A percentile compares a stretch with the other conserved stretches of the same genome.
phyloP scores from a whole-genome alignment of 495 filamentous ascomycete species.

The Daldinia caldariorum region DNA sequence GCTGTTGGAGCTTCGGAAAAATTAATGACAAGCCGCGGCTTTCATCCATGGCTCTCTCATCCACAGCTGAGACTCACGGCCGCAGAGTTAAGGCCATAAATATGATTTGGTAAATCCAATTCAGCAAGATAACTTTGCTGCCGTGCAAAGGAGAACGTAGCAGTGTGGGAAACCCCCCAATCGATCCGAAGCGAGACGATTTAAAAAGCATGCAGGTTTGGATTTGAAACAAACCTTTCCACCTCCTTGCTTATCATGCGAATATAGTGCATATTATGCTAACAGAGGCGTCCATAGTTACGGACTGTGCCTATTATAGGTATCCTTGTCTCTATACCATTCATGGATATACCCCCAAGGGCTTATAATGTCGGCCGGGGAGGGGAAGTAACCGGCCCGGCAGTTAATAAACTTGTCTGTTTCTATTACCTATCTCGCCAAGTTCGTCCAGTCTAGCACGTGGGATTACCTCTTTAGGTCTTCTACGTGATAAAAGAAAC shows the following conservation, averaged over 20 bases:
- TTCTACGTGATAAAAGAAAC: slow-evolving; percentile 6
- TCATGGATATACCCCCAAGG: background rate
- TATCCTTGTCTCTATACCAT: slow-evolving; percentile 33
- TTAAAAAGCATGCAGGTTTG: slow-evolving; percentile 14
- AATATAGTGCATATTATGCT: slow-evolving; percentile 13
- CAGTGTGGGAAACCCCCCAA: slow-evolving; percentile 6
- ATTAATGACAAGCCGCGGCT: slow-evolving; percentile 24
- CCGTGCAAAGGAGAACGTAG: slow-evolving; percentile 14
- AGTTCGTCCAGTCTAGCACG: slow-evolving; percentile 36
- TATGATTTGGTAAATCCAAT: slow-evolving; percentile 25
- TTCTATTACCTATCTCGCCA: slow-evolving; percentile 8
- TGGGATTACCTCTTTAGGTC: slow-evolving; percentile 35
- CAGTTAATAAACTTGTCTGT: slow-evolving; percentile 30
- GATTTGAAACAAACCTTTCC: slow-evolving; percentile 16
- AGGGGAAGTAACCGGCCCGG: slow-evolving; percentile 32
- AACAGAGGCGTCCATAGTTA: background rate
- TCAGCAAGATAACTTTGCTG: slow-evolving; percentile 4
- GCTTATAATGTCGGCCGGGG: slow-evolving; percentile 23
- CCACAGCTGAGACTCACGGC: slow-evolving; percentile 20
- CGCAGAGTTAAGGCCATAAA: slow-evolving; percentile 31
- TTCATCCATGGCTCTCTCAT: background rate
- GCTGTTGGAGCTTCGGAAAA: slow-evolving; percentile 24
- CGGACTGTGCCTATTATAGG: slow-evolving; percentile 1
- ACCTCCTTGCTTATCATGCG: slow-evolving; percentile 22
- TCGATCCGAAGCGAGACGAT: slow-evolving; percentile 18